These are phyloP conservation scores for Coniophora puteana DNA, from an alignment of 1,284 basidiomycete genomes.

Conservation along the genomic window DNA sequence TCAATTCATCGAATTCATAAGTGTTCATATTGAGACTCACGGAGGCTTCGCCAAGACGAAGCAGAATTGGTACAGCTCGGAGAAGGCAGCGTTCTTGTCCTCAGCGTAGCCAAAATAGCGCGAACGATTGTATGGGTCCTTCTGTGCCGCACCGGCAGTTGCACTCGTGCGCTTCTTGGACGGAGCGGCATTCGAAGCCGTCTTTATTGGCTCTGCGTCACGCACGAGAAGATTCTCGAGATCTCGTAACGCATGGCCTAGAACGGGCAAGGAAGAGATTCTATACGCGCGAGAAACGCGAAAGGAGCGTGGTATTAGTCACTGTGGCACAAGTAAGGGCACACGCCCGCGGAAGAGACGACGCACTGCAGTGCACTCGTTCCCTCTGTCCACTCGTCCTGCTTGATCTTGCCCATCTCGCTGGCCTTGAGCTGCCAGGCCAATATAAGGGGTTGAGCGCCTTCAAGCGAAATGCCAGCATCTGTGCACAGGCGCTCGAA, in stretches of 20 bases:
- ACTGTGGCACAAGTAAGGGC: conserved; percentile 3
- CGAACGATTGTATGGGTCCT: conserved; percentile 55
- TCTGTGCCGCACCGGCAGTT: conserved; percentile 13
- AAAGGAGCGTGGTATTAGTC: conserved; percentile 1
- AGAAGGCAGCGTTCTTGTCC: conserved; percentile 51
- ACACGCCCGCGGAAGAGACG: no score
- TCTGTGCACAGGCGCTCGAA: conserved; percentile 64
- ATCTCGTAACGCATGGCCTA: conserved; percentile 52
- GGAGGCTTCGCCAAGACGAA: conserved; percentile 66
- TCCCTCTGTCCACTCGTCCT: conserved; percentile 65
- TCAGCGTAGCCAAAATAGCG: conserved; percentile 47
- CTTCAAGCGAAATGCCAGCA: conserved; percentile 63
- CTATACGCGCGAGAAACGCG: conserved; percentile 32
- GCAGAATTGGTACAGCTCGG: conserved; percentile 63
- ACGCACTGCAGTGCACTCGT: conserved; percentile 54
- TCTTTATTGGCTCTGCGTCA: conserved; percentile 34
- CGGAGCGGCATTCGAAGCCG: conserved; percentile 18
- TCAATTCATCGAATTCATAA: neutral
- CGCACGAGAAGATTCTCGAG: conserved; percentile 59
- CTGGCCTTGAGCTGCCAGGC: conserved; percentile 67
- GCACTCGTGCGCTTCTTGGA: conserved; percentile 29
- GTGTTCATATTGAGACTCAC: conserved; percentile 36
- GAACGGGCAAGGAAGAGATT: conserved; percentile 48
- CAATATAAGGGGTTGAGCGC: conserved; percentile 62
- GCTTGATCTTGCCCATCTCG: conserved; percentile 67